Conservation (phyloP, 345 rosid species). For the Anacardium occidentale region DNA sequence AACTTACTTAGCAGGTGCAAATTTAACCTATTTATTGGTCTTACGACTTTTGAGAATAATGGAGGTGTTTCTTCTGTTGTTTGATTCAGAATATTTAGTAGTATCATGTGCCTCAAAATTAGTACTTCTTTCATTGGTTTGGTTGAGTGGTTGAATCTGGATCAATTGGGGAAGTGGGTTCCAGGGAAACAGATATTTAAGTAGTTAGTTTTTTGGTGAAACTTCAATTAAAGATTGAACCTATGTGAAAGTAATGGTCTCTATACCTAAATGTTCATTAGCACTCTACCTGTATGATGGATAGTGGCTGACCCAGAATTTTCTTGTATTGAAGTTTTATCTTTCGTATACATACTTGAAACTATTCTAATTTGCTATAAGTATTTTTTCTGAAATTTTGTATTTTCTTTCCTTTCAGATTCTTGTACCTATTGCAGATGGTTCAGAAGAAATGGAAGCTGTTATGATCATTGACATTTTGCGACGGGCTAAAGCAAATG, state of each 20-base stretch:
- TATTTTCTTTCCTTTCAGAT: conserved; percentile 44
- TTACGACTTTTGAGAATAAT: not conserved
- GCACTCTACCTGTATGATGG: not conserved
- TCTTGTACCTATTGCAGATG: conserved; percentile 87
- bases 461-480: conserved; percentile 71
- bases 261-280: not conserved
- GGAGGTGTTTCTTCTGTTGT: not conserved
- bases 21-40: not conserved
- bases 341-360: too few species aligned
- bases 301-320: not conserved
- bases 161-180: not conserved
- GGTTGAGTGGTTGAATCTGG: not conserved
- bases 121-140: not conserved
- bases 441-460: conserved; percentile 97
- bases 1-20: not conserved
- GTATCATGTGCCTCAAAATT: too few species aligned
- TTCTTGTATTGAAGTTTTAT: not conserved
- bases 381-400: not conserved
- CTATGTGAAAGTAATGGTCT: not conserved
- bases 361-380: not conserved
- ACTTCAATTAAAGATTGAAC: not conserved
- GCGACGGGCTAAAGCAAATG: conserved; percentile 82
- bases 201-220: not conserved
- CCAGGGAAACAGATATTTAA: not conserved
- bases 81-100: not conserved